Percentiles rank a stretch among this genome's conserved stretches.
phyloP scores from a whole-genome alignment of 2,329 filamentous ascomycete species.

The Penicillium decumbens region DNA sequence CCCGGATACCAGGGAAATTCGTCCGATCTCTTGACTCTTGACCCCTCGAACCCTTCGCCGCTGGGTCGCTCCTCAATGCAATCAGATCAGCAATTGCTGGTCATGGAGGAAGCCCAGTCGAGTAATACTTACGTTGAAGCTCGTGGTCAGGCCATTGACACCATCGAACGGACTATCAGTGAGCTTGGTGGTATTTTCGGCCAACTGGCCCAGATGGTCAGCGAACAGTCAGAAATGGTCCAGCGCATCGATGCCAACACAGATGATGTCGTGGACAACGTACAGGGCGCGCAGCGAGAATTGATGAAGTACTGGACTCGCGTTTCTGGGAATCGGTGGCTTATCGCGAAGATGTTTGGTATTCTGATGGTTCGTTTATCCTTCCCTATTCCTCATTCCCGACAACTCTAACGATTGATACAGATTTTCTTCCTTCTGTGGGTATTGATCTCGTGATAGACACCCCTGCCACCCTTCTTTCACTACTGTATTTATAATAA shows the following conservation, averaged over 20 bases:
- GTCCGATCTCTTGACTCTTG: conserved; percentile 73
- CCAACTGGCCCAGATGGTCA: conserved; percentile 93
- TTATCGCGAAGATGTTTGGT: conserved; percentile 76
- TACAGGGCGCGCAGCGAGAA: conserved; percentile 92
- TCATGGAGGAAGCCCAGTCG: conserved; percentile 88
- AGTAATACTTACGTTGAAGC: conserved; percentile 88
- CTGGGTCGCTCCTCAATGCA: conserved; percentile 49
- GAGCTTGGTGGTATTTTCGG: conserved; percentile 91
- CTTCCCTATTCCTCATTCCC: background rate
- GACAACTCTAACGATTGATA: conserved; percentile 3
- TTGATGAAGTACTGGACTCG: conserved; percentile 94
- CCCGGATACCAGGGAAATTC: conserved; percentile 47
- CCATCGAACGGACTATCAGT: conserved; percentile 90
- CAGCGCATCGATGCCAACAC: conserved; percentile 96
- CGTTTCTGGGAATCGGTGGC: conserved; percentile 90
- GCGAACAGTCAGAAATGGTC: conserved; percentile 96
- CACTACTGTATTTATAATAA: conserved; percentile 36
- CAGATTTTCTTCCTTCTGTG: conserved; percentile 75
- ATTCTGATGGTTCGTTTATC: conserved; percentile 67
- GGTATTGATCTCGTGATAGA: conserved; percentile 56
- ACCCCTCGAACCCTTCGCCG: conserved; percentile 57
- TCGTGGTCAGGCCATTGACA: conserved; percentile 90
- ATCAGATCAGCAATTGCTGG: conserved; percentile 79
- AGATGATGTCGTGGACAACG: conserved; percentile 95
- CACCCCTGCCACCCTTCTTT: conserved; percentile 8